Evolutionary conservation across 345 rosid species (phyloP).

Genomic region (Eucalyptus virginea): DNA sequence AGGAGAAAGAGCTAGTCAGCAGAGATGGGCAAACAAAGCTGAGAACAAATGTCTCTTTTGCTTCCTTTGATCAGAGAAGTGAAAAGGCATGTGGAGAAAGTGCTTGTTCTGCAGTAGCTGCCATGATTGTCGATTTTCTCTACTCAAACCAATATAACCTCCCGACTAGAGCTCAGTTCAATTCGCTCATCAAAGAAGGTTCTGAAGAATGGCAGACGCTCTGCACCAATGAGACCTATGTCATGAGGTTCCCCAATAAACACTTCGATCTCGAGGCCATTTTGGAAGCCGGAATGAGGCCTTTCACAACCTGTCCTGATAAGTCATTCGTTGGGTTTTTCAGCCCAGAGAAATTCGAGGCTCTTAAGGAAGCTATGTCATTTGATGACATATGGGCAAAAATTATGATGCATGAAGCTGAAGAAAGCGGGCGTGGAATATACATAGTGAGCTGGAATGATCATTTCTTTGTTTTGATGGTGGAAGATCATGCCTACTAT

Average conservation of each 20-base stretch:
- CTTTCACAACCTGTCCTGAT: conserved; percentile 6
- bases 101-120: conserved; percentile 17
- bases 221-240: neutral
- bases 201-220: conserved; percentile 20
- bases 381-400: conserved; percentile 47
- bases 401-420: neutral
- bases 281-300: conserved; percentile 12
- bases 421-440: neutral
- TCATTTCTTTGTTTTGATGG: conserved; percentile 58
- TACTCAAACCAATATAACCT: conserved; percentile 2
- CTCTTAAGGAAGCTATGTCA: conserved; percentile 20
- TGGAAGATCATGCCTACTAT: conserved; percentile 17
- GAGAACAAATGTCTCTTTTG: conserved; percentile 12
- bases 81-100: conserved; percentile 17
- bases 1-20: conserved; percentile 11
- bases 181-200: conserved; percentile 15
- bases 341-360: conserved; percentile 31
- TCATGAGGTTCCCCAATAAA: conserved; percentile 2
- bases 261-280: conserved; percentile 34
- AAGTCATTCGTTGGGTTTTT: conserved; percentile 45
- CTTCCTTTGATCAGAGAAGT: conserved; percentile 29
- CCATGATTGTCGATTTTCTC: conserved; percentile 13
- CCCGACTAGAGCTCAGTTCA: conserved; percentile 9
- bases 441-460: conserved; percentile 62
- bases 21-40: conserved; percentile 28